Base-by-base conservation (phyloP, 176 grass and related monocot species). In the Ensete glaucum region DNA sequence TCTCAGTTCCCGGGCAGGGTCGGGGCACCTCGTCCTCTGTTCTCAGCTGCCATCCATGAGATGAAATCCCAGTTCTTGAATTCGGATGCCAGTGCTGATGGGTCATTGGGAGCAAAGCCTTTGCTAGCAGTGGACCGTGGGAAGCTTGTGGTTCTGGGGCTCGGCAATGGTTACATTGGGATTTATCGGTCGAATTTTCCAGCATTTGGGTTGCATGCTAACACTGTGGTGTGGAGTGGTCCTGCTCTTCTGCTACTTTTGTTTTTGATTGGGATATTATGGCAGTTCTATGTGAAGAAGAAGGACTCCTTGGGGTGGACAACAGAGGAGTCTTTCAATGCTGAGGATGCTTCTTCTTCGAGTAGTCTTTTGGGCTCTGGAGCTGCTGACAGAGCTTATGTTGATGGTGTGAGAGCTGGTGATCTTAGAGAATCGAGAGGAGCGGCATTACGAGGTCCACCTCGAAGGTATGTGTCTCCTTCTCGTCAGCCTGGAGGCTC, bases 251-350 rank as follows among this genome's bases (percentile, higher is more conserved):
- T 96, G 11, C 89, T 92, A 77, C 84, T 96, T 56, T 53, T 96
- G 1, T 96, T 96, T 82, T 64, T 92, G 76, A 92, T 96, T 51
- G 87, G 87, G 50, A 86, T 92, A 17, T 89, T 43, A 43, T 43
- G 92, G 92, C 92, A 96, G 83, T 88, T 96, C 22, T 96, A 96
- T 73, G 89, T 96, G 74, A 96, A 92, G 81, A 96, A 96, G 83
- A 96, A 92, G 78, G 92, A 96, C 72, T 86, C 92, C 0, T 66
- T 96, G 64, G 89, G 87, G 9, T 96, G 89, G 89, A 85, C 83
- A 17, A 78, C 89, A 1, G 92, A 88, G 49, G 92, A 96, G 72
- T 83, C 89, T 1, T 96, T 96, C 63, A 85, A 86, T 74, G 74
- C 78, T 6, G 87, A 86, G 0, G 71, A 74, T 49, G 53, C 73